phyloP scores from a whole-genome alignment of 2,329 filamentous ascomycete genomes.

The Hymenoscyphus repandus region DNA sequence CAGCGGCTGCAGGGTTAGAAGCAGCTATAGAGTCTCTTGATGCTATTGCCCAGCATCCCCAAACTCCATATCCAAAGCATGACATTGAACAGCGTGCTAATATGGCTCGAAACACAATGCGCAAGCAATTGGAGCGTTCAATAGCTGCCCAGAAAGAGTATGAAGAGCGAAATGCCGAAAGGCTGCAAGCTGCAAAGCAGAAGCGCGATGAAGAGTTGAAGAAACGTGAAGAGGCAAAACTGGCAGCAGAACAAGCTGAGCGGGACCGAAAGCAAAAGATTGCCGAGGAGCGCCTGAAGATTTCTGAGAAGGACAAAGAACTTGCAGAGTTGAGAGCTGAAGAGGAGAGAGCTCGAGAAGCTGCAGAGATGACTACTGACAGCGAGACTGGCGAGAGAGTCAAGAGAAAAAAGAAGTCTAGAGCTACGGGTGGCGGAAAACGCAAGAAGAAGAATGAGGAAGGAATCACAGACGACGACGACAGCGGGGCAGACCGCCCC shows the following conservation, averaged over 20 bases:
- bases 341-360: slow-evolving; percentile 62
- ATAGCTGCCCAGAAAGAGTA: slow-evolving; percentile 83
- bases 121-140: slow-evolving; percentile 82
- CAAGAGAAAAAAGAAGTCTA: slow-evolving; percentile 66
- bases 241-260: slow-evolving; percentile 62
- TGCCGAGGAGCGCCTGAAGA: slow-evolving; percentile 76
- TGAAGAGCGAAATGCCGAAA: slow-evolving; percentile 87
- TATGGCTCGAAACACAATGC: slow-evolving; percentile 95
- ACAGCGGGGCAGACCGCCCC: slow-evolving; percentile 23
- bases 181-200: slow-evolving; percentile 74
- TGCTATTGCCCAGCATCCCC: slow-evolving; percentile 55
- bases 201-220: slow-evolving; percentile 75
- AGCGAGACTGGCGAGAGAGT: slow-evolving; percentile 76
- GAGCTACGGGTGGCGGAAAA: slow-evolving; percentile 35
- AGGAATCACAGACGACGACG: slow-evolving; percentile 30
- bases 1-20: slow-evolving; percentile 75
- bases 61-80: slow-evolving; percentile 80
- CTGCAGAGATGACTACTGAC: slow-evolving; percentile 77
- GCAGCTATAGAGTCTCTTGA: slow-evolving; percentile 72
- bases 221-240: slow-evolving; percentile 70
- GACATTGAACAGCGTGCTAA: slow-evolving; percentile 93
- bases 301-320: slow-evolving; percentile 69
- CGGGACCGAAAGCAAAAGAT: slow-evolving; percentile 74
- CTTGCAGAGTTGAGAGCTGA: slow-evolving; percentile 66
- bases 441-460: slow-evolving; percentile 37